Evolutionary conservation across 2,329 filamentous ascomycete genomes (phyloP), one percentile per base, ranked within the genome.

Genomic region (Alternaria conjuncta): DNA sequence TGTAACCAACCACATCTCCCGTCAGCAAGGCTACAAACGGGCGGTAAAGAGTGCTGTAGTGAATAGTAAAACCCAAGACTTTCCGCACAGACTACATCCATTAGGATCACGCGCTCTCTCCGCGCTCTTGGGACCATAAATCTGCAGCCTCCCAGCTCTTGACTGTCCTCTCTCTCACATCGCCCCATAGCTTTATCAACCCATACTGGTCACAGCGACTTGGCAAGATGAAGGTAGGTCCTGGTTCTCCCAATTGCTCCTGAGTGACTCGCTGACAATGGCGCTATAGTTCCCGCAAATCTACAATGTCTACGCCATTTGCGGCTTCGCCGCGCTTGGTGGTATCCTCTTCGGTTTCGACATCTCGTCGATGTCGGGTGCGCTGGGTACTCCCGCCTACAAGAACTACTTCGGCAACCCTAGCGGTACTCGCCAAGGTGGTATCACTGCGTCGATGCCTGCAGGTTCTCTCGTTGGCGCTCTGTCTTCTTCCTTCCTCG

Each of bases 261-360:
- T 21, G 6, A 44, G 6, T 36, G 30, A 21, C 43, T 15, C 23
- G 44, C 53, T 45, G 6, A 63, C 23, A n/a, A 25, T 15, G 20
- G 6, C 28, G 41, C 44, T 54, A 72, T 67, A 78, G 75, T 15
- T 77, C 75, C 71, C 79, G 76, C 65, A 88, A 28, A 75, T 79
- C 67, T 79, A 79, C 63, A 88, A 53, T 11, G 63, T 65, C 9
- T 65, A 65, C 43, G 63, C 63, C 30, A 67, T 89, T 66, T 90
- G 87, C 77, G 81, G 80, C 63, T 89, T 90, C 72, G 87, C 87
- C 74, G 86, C 87, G 72, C 87, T 90, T 66, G 88, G 79, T 36
- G 79, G 79, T 58, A 77, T 68, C 3, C 71, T 81, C 12, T 80
- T 81, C 56, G 79, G 79, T 58, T 80, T 81, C 68, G 79, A 81